Base-by-base conservation (phyloP, 306 rosid genomes). In the Pueraria montana region DNA sequence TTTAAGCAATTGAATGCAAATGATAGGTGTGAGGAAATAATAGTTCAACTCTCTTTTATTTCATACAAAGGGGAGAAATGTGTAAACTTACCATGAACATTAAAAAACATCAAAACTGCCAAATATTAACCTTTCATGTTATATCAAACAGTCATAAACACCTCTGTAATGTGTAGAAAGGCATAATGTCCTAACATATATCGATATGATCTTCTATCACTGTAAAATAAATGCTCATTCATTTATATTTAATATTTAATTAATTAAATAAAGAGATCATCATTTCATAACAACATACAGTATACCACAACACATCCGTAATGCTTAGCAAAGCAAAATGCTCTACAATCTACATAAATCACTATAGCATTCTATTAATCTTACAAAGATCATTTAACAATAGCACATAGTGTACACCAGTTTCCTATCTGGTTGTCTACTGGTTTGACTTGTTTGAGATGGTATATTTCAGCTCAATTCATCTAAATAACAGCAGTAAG, bases 331-430 rank as follows among this genome's bases (percentile, higher is more conserved):
- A 76, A 71, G 68, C 58, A 73, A 36, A 68, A 71, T 32, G 38
- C 32, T 64, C 62, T 49, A 30, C 55, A 63, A 23, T 64, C 62
- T 49, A 30, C 55, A 63, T 21, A 20, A 43, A 75, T 73, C 42
- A 40, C 26, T 53, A 27, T 0, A 52, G 7, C 13, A 64, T 53
- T 72, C 68, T 50, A 38, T 50, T 18, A 65, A 66, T 76, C 61
- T 24, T 46, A 13, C 30, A 6, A 43, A 13, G 3, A 42, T 24
- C 32, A 66, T 72, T 21, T 64, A 40, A 53, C 10, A 64, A 55
- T 34, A 27, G 69, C 69, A 30, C 5, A 61, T n/a, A 26, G 2
- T 4, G 12, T 63, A 32, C 3, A 4, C 30, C 18, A 76, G 32
- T 3, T 6, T 61, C 61, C 45, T 62, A n/a, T 43, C 18, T 46